Conservation (phyloP, 768 basidiomycete genomes). For the Termitomyces sp. region DNA sequence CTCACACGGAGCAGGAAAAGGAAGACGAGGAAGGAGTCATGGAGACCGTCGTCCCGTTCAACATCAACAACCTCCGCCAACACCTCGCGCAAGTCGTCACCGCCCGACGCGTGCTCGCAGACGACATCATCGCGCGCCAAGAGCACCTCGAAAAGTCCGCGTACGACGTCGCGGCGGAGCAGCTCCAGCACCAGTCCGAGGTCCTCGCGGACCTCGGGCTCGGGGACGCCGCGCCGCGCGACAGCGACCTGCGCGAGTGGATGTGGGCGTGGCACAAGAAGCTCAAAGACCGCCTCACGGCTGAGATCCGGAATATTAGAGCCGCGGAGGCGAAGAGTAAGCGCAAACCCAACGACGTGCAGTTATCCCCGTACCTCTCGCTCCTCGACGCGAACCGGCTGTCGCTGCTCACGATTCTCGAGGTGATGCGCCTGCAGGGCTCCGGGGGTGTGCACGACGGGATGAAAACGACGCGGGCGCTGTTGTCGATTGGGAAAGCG, state of each 20-base stretch:
- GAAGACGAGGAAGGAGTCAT: constrained; percentile 13
- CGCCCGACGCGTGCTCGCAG: constrained; percentile 57
- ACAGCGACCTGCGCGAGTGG: constrained; percentile 59
- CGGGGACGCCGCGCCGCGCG: constrained; percentile 36
- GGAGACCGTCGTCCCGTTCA: constrained; percentile 59
- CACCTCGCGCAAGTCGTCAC: constrained; percentile 62
- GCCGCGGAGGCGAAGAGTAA: constrained; percentile 23
- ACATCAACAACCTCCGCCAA: constrained; percentile 64
- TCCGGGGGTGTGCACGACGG: constrained; percentile 75
- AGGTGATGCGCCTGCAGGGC: constrained; percentile 78
- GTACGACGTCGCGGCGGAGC: constrained; percentile 75
- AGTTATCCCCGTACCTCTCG: constrained; percentile 65
- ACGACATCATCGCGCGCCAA: constrained; percentile 71
- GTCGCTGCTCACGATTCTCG: constrained; percentile 84
- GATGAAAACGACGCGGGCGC: constrained; percentile 84
- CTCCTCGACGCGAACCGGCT: constrained; percentile 75
- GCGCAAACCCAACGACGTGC: neutral
- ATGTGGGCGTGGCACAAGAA: constrained; percentile 85
- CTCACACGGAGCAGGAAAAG: constrained; percentile 13
- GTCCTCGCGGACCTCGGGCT: constrained; percentile 55
- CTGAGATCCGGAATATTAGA: constrained; percentile 45
- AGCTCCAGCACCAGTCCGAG: constrained; percentile 60
- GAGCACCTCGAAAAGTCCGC: constrained; percentile 81
- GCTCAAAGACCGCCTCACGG: constrained; percentile 44
- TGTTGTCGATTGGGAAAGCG: constrained; percentile 75